phyloP scores from a whole-genome alignment of 768 basidiomycete genomes.

The Tulasnella sp. region DNA sequence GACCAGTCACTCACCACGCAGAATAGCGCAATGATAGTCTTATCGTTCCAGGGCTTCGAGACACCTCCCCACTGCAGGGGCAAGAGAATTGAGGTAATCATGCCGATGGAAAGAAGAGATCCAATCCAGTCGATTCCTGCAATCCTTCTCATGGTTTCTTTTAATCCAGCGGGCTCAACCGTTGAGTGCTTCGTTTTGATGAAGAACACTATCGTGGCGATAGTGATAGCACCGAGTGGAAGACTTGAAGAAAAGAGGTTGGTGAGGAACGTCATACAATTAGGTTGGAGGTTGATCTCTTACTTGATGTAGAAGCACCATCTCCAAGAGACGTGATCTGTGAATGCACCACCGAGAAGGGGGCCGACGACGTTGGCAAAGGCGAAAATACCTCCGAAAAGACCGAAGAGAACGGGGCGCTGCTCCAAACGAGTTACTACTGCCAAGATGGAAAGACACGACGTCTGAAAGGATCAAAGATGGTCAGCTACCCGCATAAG shows the following conservation, averaged over 20 bases:
- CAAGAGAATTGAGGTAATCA: conserved; percentile 28
- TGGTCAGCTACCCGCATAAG: background rate
- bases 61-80: conserved; percentile 35
- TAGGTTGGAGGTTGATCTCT: background rate
- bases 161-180: conserved; percentile 13
- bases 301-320: conserved; percentile 24
- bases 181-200: conserved; percentile 22
- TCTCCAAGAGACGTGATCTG: conserved; percentile 29
- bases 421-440: conserved; percentile 21
- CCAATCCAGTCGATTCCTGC: conserved; percentile 30
- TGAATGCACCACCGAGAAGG: conserved; percentile 27
- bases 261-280: background rate
- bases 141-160: conserved; percentile 13
- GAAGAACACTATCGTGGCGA: conserved; percentile 26
- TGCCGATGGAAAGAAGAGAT: conserved; percentile 24
- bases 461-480: conserved; percentile 3
- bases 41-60: conserved; percentile 30
- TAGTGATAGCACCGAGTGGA: conserved; percentile 24
- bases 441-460: conserved; percentile 19
- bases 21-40: too few relatives aligned
- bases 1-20: conserved; percentile 23
- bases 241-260: conserved; percentile 14
- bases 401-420: conserved; percentile 28
- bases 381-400: conserved; percentile 27
- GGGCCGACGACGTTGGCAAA: conserved; percentile 16